Evolutionary conservation across 192 early-diverging fungal genomes (phyloP).

Genomic region (Spinellus fusiger): DNA sequence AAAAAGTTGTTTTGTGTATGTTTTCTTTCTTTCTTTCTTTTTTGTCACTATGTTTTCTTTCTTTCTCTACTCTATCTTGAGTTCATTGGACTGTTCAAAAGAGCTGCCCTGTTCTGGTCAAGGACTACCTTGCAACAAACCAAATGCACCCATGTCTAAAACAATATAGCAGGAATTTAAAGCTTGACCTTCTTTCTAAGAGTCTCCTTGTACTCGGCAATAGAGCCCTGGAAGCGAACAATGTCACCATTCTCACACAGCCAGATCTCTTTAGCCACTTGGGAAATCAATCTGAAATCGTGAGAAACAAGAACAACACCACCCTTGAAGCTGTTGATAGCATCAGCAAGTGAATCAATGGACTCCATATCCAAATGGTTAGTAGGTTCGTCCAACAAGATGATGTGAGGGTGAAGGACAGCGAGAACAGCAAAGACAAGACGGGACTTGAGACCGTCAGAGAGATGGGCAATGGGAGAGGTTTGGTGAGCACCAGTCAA

Average conservation of each 20-base stretch:
- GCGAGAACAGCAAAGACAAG: slow-evolving; percentile 96
- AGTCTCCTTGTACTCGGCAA: slow-evolving; percentile 87
- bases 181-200: slow-evolving; percentile 75
- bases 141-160: too few species aligned
- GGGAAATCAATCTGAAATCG: slow-evolving; percentile 96
- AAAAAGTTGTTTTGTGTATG: too few species aligned
- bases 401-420: slow-evolving; percentile 82
- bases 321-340: slow-evolving; percentile 92
- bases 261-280: slow-evolving; percentile 94
- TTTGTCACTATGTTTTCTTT: too few species aligned
- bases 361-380: slow-evolving; percentile 93
- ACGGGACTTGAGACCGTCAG: slow-evolving; percentile 92
- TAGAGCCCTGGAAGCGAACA: slow-evolving; percentile 70
- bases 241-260: slow-evolving; percentile 83
- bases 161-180: slow-evolving; percentile 34
- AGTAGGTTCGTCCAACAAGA: slow-evolving; percentile 98
- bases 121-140: too few species aligned
- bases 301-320: slow-evolving; percentile 97
- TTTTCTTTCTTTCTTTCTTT: too few species aligned
- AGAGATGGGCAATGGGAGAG: slow-evolving; percentile 80
- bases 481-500: slow-evolving; percentile 91
- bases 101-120: too few species aligned
- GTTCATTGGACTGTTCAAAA: too few species aligned
- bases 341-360: slow-evolving; percentile 92
- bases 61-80: too few species aligned